A percentile compares a stretch with the other conserved stretches of the same genome.
Conservation (phyloP, 2,329 filamentous ascomycete genomes). For the Myriosclerotinia scirpicola region DNA sequence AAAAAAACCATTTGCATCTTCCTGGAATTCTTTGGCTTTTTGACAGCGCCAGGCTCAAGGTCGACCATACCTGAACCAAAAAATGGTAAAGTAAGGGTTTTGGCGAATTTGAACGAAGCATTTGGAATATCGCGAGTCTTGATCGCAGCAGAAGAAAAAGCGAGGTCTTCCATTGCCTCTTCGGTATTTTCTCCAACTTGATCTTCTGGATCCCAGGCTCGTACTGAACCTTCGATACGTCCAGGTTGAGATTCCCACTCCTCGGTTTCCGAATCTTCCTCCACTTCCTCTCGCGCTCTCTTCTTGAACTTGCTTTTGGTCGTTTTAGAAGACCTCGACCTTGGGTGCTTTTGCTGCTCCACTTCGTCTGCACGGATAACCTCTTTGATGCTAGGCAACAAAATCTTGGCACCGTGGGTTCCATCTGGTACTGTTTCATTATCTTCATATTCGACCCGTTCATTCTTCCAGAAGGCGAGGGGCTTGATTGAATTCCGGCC, state of each 20-base stretch:
- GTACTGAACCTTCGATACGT: conserved; percentile 61
- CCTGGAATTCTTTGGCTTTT: conserved; percentile 86
- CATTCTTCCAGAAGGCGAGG: conserved; percentile 83
- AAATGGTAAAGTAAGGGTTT: conserved; percentile 80
- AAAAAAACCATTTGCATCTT: conserved; percentile 99
- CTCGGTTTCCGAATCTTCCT: conserved; percentile 59
- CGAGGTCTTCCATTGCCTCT: conserved; percentile 56
- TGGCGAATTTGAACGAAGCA: conserved; percentile 82
- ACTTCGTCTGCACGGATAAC: conserved; percentile 71
- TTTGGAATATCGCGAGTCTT: conserved; percentile 58
- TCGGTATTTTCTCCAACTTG: conserved; percentile 54
- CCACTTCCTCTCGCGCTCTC: conserved; percentile 34
- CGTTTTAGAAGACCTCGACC: conserved; percentile 26
- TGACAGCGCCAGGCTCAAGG: conserved; percentile 77
- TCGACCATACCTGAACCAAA: conserved; percentile 91
- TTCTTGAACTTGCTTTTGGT: conserved; percentile 35
- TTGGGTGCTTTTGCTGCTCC: conserved; percentile 43
- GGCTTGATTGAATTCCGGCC: conserved; percentile 78
- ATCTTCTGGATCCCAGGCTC: conserved; percentile 64
- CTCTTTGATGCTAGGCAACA: conserved; percentile 71
- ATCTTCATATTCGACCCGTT: conserved; percentile 68
- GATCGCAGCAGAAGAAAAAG: conserved; percentile 51
- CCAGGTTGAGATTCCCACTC: conserved; percentile 72
- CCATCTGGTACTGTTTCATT: conserved; percentile 51
- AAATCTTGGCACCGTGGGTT: conserved; percentile 50